Evolutionary conservation across 2,329 filamentous ascomycete genomes (phyloP), one percentile per base, ranked within the genome.

Genomic region (Hirsutella rhossiliensis): DNA sequence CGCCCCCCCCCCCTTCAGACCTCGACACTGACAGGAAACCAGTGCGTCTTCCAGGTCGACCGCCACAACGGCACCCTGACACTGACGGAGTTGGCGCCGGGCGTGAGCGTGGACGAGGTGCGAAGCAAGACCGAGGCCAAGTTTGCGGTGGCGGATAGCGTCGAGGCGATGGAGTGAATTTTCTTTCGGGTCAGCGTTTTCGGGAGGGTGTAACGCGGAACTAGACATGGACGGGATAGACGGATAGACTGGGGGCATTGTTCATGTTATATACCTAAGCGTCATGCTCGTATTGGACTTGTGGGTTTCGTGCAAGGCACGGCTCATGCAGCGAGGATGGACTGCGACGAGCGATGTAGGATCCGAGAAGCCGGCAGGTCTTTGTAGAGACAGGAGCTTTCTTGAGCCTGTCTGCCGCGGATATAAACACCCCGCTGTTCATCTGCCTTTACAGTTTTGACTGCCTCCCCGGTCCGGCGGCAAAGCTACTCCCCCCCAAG

Each of bases 1-100:
- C 8, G 2, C 18, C n/a, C 17, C 12, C 12, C n/a, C 38, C 8
- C 32, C 36, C 20, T 20, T 45, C 17, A n/a, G n/a, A 9, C 13
- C 11, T 17, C 7, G 19, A 37, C 45, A 51, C 17, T 18, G 15
- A 17, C 28, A 39, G 17, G 12, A 28, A 1, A 27, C 11, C 46
- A 80, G 73, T 82, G 80, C 48, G 84, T 88, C 5, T 84, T 84
- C 60, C 68, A 84, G 54, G 80, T 84, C 8, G 76, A 84, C 52
- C 71, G 82, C 34, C 61, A 61, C 28, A 73, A 75, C 18, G 81
- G 80, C 2, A 71, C 67, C 0, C 57, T 86, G 36, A 83, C 78
- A 0, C 66, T 88, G 41, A 84, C 80, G 0, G 84, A 88, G 62
- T 60, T 86, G 15, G 83, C 83, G 2, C 78, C 80, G 2, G 81